phyloP scores from a whole-genome alignment of 768 basidiomycete species.

The Sistotremastrum niveocremeum region DNA sequence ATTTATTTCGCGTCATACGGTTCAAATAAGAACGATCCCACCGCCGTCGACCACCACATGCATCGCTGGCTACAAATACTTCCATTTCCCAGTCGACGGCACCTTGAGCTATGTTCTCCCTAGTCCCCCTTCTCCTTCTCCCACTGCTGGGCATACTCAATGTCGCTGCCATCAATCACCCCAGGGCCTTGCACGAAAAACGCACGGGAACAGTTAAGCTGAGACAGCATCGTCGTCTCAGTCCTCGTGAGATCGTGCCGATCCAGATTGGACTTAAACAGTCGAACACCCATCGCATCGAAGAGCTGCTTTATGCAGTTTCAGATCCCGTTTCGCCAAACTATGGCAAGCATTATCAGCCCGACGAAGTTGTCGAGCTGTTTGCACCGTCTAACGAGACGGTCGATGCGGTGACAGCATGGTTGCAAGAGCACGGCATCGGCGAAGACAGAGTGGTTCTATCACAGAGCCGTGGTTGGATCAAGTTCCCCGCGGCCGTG shows the following conservation, averaged over 20 bases:
- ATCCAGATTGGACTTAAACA: conserved; percentile 25
- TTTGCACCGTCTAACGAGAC: conserved; percentile 21
- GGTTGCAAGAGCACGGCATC: conserved; percentile 19
- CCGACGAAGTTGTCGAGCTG: conserved; percentile 14
- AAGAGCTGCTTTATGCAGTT: conserved; percentile 19
- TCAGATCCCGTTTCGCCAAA: conserved; percentile 22
- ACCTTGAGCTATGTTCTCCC: too few relatives aligned
- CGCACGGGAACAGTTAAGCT: conserved; percentile 1
- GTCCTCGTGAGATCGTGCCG: conserved; percentile 11
- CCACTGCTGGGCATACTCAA: too few relatives aligned
- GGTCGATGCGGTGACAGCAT: conserved; percentile 15
- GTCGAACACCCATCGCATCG: conserved; percentile 17
- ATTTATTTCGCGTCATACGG: too few relatives aligned
- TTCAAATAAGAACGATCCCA: too few relatives aligned
- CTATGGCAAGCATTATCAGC: conserved; percentile 24
- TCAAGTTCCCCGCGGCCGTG: conserved; percentile 25
- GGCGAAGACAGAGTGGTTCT: conserved; percentile 12
- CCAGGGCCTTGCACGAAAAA: conserved; percentile 4
- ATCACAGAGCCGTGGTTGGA: conserved; percentile 16
- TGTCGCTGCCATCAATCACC: too few relatives aligned
- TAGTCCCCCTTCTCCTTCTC: too few relatives aligned
- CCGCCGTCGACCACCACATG: too few relatives aligned
- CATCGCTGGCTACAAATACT: too few relatives aligned
- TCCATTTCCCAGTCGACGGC: too few relatives aligned
- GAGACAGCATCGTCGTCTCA: conserved; percentile 1